Percentiles rank a stretch among this genome's conserved stretches.
phyloP scores from a whole-genome alignment of 768 basidiomycete genomes.

The Pisolithus sp. region DNA sequence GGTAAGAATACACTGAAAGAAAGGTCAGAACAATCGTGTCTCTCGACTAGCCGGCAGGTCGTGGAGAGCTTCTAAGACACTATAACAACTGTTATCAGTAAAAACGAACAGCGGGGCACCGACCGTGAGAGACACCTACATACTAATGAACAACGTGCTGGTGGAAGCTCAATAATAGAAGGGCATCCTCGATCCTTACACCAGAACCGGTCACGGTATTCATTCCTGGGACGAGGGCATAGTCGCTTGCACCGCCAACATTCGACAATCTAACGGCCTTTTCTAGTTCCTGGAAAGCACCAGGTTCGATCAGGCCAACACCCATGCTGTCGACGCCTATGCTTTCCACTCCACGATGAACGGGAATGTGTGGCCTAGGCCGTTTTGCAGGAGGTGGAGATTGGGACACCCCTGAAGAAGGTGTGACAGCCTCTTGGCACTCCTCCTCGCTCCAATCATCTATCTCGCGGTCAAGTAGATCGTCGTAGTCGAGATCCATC shows the following conservation, averaged over 20 bases:
- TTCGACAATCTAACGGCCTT: slow-evolving; percentile 31
- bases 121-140: slow-evolving; percentile 14
- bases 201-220: slow-evolving; percentile 36
- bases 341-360: slow-evolving; percentile 20
- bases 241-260: slow-evolving; percentile 16
- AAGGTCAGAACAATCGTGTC: slow-evolving; percentile 7
- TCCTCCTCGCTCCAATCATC: slow-evolving; percentile 58
- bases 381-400: slow-evolving; percentile 31
- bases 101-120: not conserved
- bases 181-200: slow-evolving; percentile 67
- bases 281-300: slow-evolving; percentile 43
- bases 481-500: slow-evolving; percentile 45
- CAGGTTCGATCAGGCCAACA: slow-evolving; percentile 33
- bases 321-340: slow-evolving; percentile 27
- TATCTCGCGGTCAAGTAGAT: slow-evolving; percentile 45
- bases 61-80: slow-evolving; percentile 9
- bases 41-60: not conserved
- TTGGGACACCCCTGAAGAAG: slow-evolving; percentile 50
- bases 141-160: slow-evolving; percentile 51
- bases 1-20: slow-evolving; percentile 12
- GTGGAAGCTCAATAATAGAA: slow-evolving; percentile 69
- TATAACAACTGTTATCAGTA: slow-evolving; percentile 1
- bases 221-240: slow-evolving; percentile 18
- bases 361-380: slow-evolving; percentile 23
- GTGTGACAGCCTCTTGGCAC: slow-evolving; percentile 68